Conservation (phyloP, 306 rosid genomes). For the Dryas drummondii region DNA sequence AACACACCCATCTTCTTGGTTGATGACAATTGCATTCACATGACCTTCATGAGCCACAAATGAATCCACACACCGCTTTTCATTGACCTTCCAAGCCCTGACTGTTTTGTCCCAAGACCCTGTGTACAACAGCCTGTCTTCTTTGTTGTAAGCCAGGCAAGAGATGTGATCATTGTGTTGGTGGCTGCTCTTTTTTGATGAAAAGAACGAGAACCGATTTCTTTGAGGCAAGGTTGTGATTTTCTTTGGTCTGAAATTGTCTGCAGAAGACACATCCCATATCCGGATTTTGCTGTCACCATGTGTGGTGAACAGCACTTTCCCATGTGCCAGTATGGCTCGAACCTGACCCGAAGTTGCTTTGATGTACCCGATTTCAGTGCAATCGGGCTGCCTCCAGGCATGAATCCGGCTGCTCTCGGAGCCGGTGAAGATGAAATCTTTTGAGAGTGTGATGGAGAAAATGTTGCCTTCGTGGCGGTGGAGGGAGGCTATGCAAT, state of each 20-base stretch:
- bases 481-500: conserved; percentile 61
- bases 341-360: conserved; percentile 45
- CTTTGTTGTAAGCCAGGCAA: conserved; percentile 53
- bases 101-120: conserved; percentile 61
- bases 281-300: conserved; percentile 44
- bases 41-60: conserved; percentile 53
- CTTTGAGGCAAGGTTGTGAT: conserved; percentile 42
- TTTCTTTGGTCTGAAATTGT: conserved; percentile 38
- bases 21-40: conserved; percentile 46
- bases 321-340: conserved; percentile 41
- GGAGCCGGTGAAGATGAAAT: conserved; percentile 48
- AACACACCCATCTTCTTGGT: conserved; percentile 56
- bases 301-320: conserved; percentile 40
- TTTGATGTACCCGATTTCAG: conserved; percentile 41
- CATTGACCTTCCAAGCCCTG: conserved; percentile 49
- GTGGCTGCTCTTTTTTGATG: conserved; percentile 31
- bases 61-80: conserved; percentile 46
- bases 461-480: conserved; percentile 51
- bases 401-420: conserved; percentile 46
- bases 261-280: conserved; percentile 42
- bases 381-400: conserved; percentile 58
- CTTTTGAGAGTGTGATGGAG: conserved; percentile 41
- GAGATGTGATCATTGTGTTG: conserved; percentile 42
- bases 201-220: conserved; percentile 23
- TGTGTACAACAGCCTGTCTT: conserved; percentile 49